A percentile compares a stretch with the other conserved stretches of the same genome.
phyloP scores from a whole-genome alignment of 495 filamentous ascomycete species.

The Staphylotrichum longicolle region DNA sequence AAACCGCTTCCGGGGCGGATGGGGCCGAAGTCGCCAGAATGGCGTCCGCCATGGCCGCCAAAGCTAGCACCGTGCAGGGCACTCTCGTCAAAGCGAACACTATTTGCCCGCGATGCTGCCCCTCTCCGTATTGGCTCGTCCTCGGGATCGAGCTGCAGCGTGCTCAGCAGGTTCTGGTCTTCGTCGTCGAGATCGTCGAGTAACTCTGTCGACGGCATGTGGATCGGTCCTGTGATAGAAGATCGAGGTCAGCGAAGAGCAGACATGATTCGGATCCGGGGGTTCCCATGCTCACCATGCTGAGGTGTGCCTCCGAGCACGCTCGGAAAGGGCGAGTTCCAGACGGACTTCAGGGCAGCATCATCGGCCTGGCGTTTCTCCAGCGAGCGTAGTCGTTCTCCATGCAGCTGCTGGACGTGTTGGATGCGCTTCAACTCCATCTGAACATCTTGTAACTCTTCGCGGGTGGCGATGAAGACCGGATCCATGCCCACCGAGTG shows the following conservation, averaged over 20 bases:
- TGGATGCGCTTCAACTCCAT: constrained; percentile 84
- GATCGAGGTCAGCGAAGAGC: constrained; percentile 25
- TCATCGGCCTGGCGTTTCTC: constrained; percentile 81
- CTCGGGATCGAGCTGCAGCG: constrained; percentile 71
- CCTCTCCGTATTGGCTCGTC: constrained; percentile 85
- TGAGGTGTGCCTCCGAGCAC: constrained; percentile 73
- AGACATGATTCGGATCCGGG: neutral
- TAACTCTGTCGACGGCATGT: constrained; percentile 66
- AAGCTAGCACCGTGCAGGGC: constrained; percentile 84
- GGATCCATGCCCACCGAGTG: constrained; percentile 51
- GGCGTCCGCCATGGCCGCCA: constrained; percentile 73
- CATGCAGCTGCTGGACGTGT: constrained; percentile 71
- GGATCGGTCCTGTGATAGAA: constrained; percentile 60
- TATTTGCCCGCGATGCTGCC: constrained; percentile 84
- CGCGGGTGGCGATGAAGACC: constrained; percentile 51
- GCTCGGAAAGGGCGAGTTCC: constrained; percentile 83
- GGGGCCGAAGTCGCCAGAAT: constrained; percentile 75
- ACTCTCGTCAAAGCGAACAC: constrained; percentile 97
- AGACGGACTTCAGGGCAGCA: constrained; percentile 77
- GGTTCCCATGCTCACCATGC: constrained; percentile 59
- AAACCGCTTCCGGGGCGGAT: constrained; percentile 76
- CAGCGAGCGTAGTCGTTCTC: constrained; percentile 72
- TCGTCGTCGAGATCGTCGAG: constrained; percentile 72
- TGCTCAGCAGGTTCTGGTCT: constrained; percentile 64
- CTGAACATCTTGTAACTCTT: constrained; percentile 83